Base-by-base conservation (phyloP, 2,329 filamentous ascomycete species). In the Chrysosporium keratinophilum region DNA sequence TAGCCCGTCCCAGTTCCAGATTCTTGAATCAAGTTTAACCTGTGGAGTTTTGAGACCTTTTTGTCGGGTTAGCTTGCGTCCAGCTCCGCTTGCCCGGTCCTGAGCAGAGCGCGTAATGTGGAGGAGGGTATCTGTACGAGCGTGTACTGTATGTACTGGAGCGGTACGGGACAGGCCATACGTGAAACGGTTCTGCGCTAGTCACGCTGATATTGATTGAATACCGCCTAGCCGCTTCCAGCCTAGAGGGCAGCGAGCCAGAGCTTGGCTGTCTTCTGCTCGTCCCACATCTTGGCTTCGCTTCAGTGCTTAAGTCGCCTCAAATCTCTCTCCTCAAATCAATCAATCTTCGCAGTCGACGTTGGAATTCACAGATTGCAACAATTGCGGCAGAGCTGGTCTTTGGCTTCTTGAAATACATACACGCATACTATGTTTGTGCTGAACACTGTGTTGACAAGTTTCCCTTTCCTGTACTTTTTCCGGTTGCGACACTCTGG, bases 241-340 rank as follows among this genome's bases (percentile, higher is more conserved):
- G 46, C 3, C 35, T 49, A 49, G 46, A n/a, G 19, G 46, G 19
- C 12, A 28, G 46, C 31, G 31, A 15, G 9, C 17, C 34, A 40
- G 44, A 43, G 40, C 49, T 51, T 51, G 49, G 49, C 49, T 42
- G 39, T 28, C 39, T 12, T 20, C 28, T 34, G 10, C 17, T 51
- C 49, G 49, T 51, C 39, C 49, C 49, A 51, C 49, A 40, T 51
- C 49, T 51, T 51, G 49, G 49, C 49, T 40, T n/a, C 17, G 15
- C 33, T 48, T 49, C 46, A 49, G 3, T 46, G 50, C 50, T 52
- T 46, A 52, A 52, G 41, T 50, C 48, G 48, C 48, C 48, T 50
- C 48, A 43, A 50, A 42, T 35, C 48, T 50, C 48, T 3, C 48
- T 50, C 33, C 33, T 40, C 50, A 40, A 31, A 19, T 46, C 31